Percentiles rank a stretch among this genome's conserved stretches.
These are phyloP conservation scores for Cutaneotrichosporon cyanovorans DNA, from an alignment of 1,284 basidiomycete species.

Conservation along the genomic window DNA sequence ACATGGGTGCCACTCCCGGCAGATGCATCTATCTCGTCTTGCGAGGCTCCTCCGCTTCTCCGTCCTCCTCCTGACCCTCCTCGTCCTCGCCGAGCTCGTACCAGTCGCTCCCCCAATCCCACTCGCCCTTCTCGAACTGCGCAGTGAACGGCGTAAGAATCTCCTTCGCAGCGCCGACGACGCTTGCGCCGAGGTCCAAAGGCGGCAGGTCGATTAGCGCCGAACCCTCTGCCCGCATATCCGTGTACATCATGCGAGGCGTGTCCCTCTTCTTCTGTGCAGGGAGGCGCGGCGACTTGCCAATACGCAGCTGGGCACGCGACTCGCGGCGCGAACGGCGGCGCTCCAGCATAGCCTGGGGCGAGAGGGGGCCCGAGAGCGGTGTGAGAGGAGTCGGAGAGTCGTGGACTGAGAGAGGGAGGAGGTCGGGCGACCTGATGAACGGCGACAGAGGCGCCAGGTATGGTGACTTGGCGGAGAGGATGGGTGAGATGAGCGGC, in stretches of 20 bases:
- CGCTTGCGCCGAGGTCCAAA: neutral
- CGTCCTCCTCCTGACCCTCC: neutral
- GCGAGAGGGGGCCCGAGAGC: neutral
- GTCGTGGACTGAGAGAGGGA: neutral
- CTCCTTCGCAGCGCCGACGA: neutral
- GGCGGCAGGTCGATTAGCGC: conserved; percentile 4
- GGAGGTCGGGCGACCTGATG: neutral
- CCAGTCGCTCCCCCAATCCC: neutral
- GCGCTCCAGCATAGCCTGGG: neutral
- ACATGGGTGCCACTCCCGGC: no score
- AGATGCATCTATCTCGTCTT: no score
- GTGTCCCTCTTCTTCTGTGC: conserved; percentile 15
- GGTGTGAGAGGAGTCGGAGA: conserved; percentile 3
- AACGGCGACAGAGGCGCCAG: neutral
- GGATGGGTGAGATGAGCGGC: neutral
- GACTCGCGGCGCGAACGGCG: neutral
- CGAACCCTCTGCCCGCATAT: conserved; percentile 26
- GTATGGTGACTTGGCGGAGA: neutral
- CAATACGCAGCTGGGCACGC: conserved; percentile 12
- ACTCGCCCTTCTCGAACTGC: neutral
- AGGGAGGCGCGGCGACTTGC: conserved; percentile 23
- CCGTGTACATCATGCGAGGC: conserved; percentile 26
- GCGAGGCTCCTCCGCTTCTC: neutral
- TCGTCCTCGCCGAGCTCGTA: neutral
- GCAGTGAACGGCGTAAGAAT: neutral